A percentile compares a stretch with the other conserved stretches of the same genome.
phyloP scores from a whole-genome alignment of 805 yeast genomes.

The Yamadazyma phyllophila region DNA sequence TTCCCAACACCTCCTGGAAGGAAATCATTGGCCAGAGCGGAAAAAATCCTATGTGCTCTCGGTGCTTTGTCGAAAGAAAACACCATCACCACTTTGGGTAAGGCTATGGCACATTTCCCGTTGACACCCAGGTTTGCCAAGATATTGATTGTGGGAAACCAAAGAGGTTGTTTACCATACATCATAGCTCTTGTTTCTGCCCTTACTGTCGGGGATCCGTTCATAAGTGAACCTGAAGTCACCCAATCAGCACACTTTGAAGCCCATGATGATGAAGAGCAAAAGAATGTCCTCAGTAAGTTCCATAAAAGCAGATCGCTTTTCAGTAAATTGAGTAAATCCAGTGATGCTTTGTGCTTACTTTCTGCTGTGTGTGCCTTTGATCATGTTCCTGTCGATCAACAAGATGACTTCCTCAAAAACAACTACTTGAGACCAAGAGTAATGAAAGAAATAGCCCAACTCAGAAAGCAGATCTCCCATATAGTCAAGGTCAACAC shows the following conservation, averaged over 20 bases:
- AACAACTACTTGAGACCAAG: slow-evolving; percentile 73
- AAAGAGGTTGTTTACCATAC: slow-evolving; percentile 79
- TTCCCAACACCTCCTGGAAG: slow-evolving; percentile 92
- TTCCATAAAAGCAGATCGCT: slow-evolving; percentile 57
- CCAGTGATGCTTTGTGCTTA: slow-evolving; percentile 71
- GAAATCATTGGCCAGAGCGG: slow-evolving; percentile 57
- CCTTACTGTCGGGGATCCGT: slow-evolving; percentile 91
- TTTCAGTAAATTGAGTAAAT: slow-evolving; percentile 66
- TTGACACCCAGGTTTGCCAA: slow-evolving; percentile 91
- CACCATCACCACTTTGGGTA: slow-evolving; percentile 73
- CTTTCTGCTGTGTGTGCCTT: slow-evolving; percentile 84
- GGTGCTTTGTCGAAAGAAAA: slow-evolving; percentile 70
- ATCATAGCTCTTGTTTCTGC: slow-evolving; percentile 91
- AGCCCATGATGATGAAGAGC: slow-evolving; percentile 38
- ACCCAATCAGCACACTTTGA: slow-evolving; percentile 16
- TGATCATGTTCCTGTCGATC: slow-evolving; percentile 64
- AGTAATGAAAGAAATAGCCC: slow-evolving; percentile 78
- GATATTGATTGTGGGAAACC: slow-evolving; percentile 84
- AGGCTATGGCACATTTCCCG: slow-evolving; percentile 86
- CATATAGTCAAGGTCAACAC: slow-evolving; percentile 69
- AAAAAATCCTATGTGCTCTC: slow-evolving; percentile 60
- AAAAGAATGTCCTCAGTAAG: slow-evolving; percentile 32
- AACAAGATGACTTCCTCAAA: slow-evolving; percentile 46
- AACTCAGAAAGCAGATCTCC: slow-evolving; percentile 76
- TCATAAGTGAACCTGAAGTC: slow-evolving; percentile 69